phyloP scores from a whole-genome alignment of 2,329 filamentous ascomycete genomes.

The Hypoxylon sp. region DNA sequence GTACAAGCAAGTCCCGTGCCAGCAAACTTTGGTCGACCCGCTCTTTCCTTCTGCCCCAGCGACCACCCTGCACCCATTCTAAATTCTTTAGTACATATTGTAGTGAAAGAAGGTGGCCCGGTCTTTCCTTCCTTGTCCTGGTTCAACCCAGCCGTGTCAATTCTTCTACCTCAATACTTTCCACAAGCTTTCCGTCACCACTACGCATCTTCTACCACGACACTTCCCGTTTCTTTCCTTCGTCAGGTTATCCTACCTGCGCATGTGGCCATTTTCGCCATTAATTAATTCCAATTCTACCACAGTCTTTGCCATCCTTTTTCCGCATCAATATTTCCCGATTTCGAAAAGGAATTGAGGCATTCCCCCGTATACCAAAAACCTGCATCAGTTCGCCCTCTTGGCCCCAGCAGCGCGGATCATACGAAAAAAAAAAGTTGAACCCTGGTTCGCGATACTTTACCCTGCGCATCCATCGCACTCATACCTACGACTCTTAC shows the following conservation, averaged over 20 bases:
- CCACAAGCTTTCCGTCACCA: constrained; percentile 34
- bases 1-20: constrained; percentile 24
- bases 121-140: constrained; percentile 24
- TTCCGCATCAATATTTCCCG: constrained; percentile 20
- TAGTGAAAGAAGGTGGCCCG: constrained; percentile 21
- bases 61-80: constrained; percentile 11
- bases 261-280: constrained; percentile 29
- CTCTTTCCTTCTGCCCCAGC: constrained; percentile 13
- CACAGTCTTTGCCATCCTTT: constrained; percentile 35
- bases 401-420: constrained; percentile 35
- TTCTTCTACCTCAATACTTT: constrained; percentile 37
- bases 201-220: constrained; percentile 36
- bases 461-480: constrained; percentile 33
- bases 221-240: constrained; percentile 28
- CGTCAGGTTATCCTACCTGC: constrained; percentile 25
- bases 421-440: constrained; percentile 42
- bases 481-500: constrained; percentile 13
- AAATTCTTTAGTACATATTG: constrained; percentile 27
- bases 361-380: constrained; percentile 21
- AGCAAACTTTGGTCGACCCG: constrained; percentile 29
- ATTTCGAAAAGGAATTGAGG: constrained; percentile 21
- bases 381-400: constrained; percentile 23
- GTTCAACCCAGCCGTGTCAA: constrained; percentile 48
- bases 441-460: constrained; percentile 42
- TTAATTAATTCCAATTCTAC: constrained; percentile 37